These are phyloP conservation scores for Lenwebbia sp. DNA, from an alignment of 345 rosid genomes.

Conservation along the genomic window DNA sequence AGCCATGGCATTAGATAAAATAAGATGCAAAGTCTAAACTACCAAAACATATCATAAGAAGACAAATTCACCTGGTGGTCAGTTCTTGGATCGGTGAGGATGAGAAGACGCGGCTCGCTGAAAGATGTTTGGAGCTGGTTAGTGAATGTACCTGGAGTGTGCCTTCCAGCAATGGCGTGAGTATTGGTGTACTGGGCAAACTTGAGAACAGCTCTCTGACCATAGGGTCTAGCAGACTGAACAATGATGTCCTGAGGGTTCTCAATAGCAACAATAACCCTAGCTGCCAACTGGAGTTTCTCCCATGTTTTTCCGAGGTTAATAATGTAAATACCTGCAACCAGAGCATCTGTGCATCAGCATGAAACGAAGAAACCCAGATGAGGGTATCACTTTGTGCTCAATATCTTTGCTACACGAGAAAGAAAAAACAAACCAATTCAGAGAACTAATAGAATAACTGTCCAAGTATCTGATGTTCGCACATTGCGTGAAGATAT, in stretches of 20 bases:
- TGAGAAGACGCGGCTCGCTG: constrained; percentile 77
- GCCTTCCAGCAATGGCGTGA: constrained; percentile 98
- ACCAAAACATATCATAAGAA: neutral
- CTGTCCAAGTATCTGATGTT: neutral
- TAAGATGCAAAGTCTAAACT: neutral
- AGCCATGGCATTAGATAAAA: neutral
- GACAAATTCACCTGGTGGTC: constrained; percentile 68
- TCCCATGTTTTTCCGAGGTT: constrained; percentile 97
- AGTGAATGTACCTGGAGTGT: constrained; percentile 97
- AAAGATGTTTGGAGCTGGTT: constrained; percentile 89
- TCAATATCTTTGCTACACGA: neutral
- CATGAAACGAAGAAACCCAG: neutral
- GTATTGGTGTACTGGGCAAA: constrained; percentile 93
- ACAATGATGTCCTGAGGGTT: constrained; percentile 91
- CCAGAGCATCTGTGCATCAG: neutral
- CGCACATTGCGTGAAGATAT: neutral
- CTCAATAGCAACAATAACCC: constrained; percentile 80
- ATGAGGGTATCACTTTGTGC: neutral
- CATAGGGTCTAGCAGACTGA: constrained; percentile 95
- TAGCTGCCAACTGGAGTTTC: constrained; percentile 75
- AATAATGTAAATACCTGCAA: constrained; percentile 70
- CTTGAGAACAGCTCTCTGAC: constrained; percentile 91
- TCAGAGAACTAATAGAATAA: neutral
- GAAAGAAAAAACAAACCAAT: neutral
- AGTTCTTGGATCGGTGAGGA: constrained; percentile 95